Conservation (phyloP, 805 yeast genomes). For the Soucietia sequanensis region DNA sequence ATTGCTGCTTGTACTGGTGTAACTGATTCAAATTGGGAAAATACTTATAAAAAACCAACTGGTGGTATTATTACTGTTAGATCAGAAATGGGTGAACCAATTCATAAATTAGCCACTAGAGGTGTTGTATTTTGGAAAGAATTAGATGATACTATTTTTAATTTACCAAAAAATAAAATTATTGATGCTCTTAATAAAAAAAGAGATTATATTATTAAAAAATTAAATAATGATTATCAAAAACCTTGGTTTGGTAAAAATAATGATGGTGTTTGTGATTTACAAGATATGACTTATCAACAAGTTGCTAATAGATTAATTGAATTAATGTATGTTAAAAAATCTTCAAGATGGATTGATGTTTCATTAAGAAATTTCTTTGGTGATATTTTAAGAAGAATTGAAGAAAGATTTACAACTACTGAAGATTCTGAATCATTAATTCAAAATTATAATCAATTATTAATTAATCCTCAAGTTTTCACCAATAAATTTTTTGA, state of each 20-base stretch:
- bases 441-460: constrained; percentile 68
- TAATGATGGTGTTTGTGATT: constrained; percentile 77
- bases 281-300: constrained; percentile 93
- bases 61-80: constrained; percentile 96
- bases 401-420: constrained; percentile 90
- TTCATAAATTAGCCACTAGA: constrained; percentile 96
- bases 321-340: constrained; percentile 81
- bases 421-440: constrained; percentile 56
- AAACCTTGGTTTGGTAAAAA: constrained; percentile 96
- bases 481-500: constrained; percentile 59
- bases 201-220: constrained; percentile 80
- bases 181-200: constrained; percentile 77
- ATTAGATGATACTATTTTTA: constrained; percentile 90
- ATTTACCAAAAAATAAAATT: constrained; percentile 84
- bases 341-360: constrained; percentile 86
- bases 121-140: constrained; percentile 98
- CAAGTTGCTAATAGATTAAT: constrained; percentile 86
- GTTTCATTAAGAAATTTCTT: constrained; percentile 77
- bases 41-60: constrained; percentile 88
- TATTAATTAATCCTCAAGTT: constrained; percentile 59
- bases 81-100: constrained; percentile 99
- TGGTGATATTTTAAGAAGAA: constrained; percentile 86
- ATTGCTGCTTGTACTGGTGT: constrained; percentile 92
- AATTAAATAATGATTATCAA: constrained; percentile 91
- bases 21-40: constrained; percentile 86